A percentile compares a stretch with the other conserved stretches of the same genome.
phyloP scores from a whole-genome alignment of 2,329 filamentous ascomycete genomes.

The Cryphonectria carpinicola region DNA sequence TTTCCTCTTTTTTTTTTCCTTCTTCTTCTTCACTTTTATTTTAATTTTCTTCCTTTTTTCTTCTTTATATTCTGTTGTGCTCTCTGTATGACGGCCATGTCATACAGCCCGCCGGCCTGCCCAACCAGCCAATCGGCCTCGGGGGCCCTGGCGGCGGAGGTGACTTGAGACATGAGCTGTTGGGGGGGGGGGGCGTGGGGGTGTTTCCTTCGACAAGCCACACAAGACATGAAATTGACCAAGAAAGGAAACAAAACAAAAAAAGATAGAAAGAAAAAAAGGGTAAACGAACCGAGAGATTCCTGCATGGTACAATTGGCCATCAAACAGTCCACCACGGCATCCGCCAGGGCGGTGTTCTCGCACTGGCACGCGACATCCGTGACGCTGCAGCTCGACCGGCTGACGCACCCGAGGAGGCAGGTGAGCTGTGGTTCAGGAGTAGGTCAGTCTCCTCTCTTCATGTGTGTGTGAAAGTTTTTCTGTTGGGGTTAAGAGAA shows the following conservation, averaged over 20 bases:
- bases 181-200: background rate
- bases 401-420: conserved; percentile 17
- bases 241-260: background rate
- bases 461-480: background rate
- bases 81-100: background rate
- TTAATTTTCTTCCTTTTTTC: too few species aligned
- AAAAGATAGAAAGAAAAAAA: too few species aligned
- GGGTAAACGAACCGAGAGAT: conserved; percentile 20
- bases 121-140: too few species aligned
- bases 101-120: background rate
- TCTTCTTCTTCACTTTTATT: too few species aligned
- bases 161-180: background rate
- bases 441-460: background rate
- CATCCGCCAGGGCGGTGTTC: conserved; percentile 9
- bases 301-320: conserved; percentile 28
- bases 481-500: background rate
- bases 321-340: conserved; percentile 16
- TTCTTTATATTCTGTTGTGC: background rate
- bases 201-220: background rate
- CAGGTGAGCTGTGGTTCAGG: conserved; percentile 21
- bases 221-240: background rate
- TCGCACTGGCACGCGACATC: conserved; percentile 22
- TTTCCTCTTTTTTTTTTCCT: too few species aligned
- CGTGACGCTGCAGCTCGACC: conserved; percentile 12
- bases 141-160: background rate